Base-by-base conservation (phyloP, 306 rosid genomes). In the Begonia loranthoides region DNA sequence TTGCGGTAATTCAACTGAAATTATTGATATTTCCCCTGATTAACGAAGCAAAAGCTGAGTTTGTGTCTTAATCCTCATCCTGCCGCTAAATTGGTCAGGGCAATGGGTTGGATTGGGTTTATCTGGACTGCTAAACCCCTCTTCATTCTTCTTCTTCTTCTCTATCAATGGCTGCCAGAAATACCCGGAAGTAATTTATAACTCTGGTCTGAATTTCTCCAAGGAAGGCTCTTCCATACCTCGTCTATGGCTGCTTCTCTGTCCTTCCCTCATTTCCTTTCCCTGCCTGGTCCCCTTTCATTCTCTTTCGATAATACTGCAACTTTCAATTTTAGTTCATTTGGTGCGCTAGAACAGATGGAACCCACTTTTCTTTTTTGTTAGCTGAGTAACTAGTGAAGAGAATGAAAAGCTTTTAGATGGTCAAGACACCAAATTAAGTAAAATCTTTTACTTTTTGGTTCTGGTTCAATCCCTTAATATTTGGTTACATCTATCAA, bases 211-310 rank as follows among this genome's bases (percentile, higher is more conserved):
- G 61, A 70, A 40, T 46, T 55, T 41, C 68, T 50, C 39, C 13
- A 14, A 39, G 38, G 22, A 33, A 21, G 46, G 54, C 59, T 66
- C 49, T 56, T 50, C 15, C 45, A 10, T 55, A 45, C 47, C 64
- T 70, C 41, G 24, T 73, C 63, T 12, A 86, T 82, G 94, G 81
- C 92, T 28, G 36, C 36, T 45, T 76, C 62, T 21, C 62, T 87
- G 1, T 70, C 84, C 38, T 72, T 78, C 65, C 43, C 82, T 49
- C 81, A 59, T 7, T 79, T 82, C 70, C 75, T 85, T 48, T 70
- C 70, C 52, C 63, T 56, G 72, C 90, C 81, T 85, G 97, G 95
- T 89, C 60, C 66, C 64, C 51, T 55, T 28, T 59, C 39, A 53
- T 16, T 56, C 34, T 70, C 54, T 17, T 34, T 49, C 12, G 19